These are phyloP conservation scores for Cryphonectria carpinicola DNA, from an alignment of 2,329 filamentous ascomycete genomes.

Conservation along the genomic window DNA sequence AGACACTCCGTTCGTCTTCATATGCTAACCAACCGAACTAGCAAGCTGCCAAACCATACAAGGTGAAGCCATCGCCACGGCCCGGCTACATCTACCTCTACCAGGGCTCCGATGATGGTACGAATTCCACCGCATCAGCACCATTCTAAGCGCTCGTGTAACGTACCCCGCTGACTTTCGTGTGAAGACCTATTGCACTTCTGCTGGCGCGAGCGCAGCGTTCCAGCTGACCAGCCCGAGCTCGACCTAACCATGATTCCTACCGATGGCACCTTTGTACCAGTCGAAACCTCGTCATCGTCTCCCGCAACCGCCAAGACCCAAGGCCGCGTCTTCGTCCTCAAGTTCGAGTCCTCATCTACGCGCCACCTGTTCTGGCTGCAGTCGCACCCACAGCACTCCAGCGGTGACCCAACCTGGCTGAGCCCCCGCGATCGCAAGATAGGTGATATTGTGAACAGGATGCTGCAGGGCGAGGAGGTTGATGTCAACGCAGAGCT, in stretches of 20 bases:
- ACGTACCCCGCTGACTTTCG: constrained; percentile 6
- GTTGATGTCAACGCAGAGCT: constrained; percentile 78
- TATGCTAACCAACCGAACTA: constrained; percentile 36
- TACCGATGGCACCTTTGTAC: constrained; percentile 81
- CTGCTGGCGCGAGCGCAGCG: constrained; percentile 87
- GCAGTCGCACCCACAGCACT: constrained; percentile 83
- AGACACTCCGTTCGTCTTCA: constrained; percentile 24
- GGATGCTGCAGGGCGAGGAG: constrained; percentile 84
- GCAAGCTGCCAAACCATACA: constrained; percentile 63
- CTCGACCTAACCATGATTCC: constrained; percentile 95
- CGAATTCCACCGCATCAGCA: neutral
- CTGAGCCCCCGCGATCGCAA: constrained; percentile 86
- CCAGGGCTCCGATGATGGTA: constrained; percentile 73
- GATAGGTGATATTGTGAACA: constrained; percentile 85
- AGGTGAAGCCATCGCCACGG: constrained; percentile 72
- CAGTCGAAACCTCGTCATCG: constrained; percentile 68
- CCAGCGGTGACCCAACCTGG: constrained; percentile 70
- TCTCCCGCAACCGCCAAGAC: constrained; percentile 65
- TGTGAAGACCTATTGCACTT: constrained; percentile 83
- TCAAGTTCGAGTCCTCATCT: constrained; percentile 93
- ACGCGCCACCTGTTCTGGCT: constrained; percentile 95
- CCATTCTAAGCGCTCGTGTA: neutral
- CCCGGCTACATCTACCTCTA: constrained; percentile 93
- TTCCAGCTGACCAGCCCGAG: constrained; percentile 72
- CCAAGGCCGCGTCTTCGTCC: constrained; percentile 87